Evolutionary conservation across 345 rosid species (phyloP).

Genomic region (Trapa bicornis): DNA sequence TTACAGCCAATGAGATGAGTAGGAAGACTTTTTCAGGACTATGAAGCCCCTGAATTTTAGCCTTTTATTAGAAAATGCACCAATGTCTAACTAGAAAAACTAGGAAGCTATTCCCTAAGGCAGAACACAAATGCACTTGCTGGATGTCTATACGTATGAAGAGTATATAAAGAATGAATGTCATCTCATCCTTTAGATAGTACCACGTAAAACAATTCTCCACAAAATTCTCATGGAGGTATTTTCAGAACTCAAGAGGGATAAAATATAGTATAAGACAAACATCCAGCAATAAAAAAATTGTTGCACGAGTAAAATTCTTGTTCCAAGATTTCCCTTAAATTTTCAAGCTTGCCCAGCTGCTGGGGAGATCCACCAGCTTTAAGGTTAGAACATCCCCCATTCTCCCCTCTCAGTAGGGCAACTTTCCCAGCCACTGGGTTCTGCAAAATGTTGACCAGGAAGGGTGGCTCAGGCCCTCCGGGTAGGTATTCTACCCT

Average conservation of each 20-base stretch:
- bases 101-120: background rate
- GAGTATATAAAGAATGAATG: background rate
- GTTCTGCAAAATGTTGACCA: background rate
- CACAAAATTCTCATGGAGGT: background rate
- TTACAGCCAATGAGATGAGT: too few relatives aligned
- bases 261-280: background rate
- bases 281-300: conserved; percentile 3
- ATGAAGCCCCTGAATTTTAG: too few relatives aligned
- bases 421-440: background rate
- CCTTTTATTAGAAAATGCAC: too few relatives aligned
- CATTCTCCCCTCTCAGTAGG: background rate
- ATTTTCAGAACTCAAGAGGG: background rate
- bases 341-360: background rate
- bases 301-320: background rate
- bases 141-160: background rate
- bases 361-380: background rate
- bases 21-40: too few relatives aligned
- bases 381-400: background rate
- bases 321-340: background rate
- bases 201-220: background rate
- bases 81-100: background rate
- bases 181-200: background rate
- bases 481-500: background rate
- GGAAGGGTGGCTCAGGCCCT: conserved; percentile 3
- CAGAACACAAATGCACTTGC: background rate